Percentiles rank a stretch among this genome's conserved stretches.
Conservation (phyloP, 2,329 filamentous ascomycete species). For the Nectriaceae sp. region DNA sequence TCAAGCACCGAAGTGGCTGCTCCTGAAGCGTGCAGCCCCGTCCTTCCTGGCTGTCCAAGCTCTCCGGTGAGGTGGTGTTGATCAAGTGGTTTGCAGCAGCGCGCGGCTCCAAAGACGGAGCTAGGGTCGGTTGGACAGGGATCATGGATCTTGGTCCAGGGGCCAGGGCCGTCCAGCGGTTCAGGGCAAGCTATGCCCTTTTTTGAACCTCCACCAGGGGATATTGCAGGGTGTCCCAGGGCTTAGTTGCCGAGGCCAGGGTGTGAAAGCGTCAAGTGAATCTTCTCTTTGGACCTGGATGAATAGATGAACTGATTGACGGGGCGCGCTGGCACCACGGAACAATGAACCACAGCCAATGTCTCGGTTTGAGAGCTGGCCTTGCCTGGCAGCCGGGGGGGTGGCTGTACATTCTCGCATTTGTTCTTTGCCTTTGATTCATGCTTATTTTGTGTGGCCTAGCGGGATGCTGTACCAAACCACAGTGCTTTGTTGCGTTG, state of each 20-base stretch:
- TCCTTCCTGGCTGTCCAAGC: conserved; percentile 21
- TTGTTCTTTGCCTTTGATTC: neutral
- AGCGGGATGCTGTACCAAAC: neutral
- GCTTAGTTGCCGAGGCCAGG: conserved; percentile 20
- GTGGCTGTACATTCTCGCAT: neutral
- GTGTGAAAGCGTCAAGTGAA: conserved; percentile 4
- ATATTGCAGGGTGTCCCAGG: conserved; percentile 11
- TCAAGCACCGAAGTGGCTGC: conserved; percentile 13
- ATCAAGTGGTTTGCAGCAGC: conserved; percentile 18
- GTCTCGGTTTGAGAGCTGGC: conserved; percentile 3
- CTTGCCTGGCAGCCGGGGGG: neutral
- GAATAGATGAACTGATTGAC: conserved; percentile 25
- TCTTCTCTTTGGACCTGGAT: neutral
- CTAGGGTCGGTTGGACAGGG: conserved; percentile 12
- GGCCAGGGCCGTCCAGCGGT: conserved; percentile 20
- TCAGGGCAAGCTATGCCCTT: conserved; percentile 19
- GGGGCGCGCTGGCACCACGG: conserved; percentile 19
- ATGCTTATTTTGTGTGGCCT: neutral
- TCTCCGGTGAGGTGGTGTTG: conserved; percentile 27
- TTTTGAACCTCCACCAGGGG: conserved; percentile 7
- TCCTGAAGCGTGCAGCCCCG: conserved; percentile 20
- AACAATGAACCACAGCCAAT: conserved; percentile 25
- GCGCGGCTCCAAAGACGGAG: conserved; percentile 22
- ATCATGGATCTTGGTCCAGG: conserved; percentile 7
- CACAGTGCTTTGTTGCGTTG: neutral